These are phyloP conservation scores for Aureobasidium pullulans DNA, from an alignment of 2,329 filamentous ascomycete genomes.

Conservation along the genomic window DNA sequence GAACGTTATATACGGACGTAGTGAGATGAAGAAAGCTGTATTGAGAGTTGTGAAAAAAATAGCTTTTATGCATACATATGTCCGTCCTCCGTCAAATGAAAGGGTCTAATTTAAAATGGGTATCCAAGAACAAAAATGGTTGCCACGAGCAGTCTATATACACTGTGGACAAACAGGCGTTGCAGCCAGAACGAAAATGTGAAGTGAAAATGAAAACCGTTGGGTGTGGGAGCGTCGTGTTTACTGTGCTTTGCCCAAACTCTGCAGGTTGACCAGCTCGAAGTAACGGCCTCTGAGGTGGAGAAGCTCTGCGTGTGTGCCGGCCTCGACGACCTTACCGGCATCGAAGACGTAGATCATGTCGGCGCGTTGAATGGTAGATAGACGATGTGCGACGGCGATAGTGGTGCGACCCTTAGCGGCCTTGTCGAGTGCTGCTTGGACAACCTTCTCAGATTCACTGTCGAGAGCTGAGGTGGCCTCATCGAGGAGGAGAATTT, in stretches of 20 bases:
- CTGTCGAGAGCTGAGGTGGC: conserved; percentile 62
- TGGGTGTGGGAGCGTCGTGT: not conserved
- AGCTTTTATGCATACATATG: not conserved
- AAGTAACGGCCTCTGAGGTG: conserved; percentile 34
- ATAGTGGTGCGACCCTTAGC: conserved; percentile 71
- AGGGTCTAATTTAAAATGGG: not conserved
- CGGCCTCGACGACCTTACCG: conserved; percentile 76
- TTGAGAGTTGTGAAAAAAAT: not conserved
- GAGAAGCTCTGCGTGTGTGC: conserved; percentile 60
- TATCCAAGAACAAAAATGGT: not conserved
- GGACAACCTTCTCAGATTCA: conserved; percentile 71
- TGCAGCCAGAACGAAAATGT: not conserved
- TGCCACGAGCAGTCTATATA: not conserved
- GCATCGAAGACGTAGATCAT: conserved; percentile 95
- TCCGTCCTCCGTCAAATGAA: not conserved
- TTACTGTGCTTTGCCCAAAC: conserved; percentile 24
- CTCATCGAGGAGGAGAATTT: conserved; percentile 76
- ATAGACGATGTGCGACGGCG: conserved; percentile 84
- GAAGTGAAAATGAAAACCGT: not conserved
- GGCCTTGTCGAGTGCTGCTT: conserved; percentile 72
- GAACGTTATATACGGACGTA: no score
- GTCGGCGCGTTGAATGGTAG: conserved; percentile 90
- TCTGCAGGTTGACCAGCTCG: conserved; percentile 32
- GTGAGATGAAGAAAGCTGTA: not conserved
- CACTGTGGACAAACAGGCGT: not conserved